These are phyloP conservation scores for Xylaria sp. DNA, from an alignment of 2,329 filamentous ascomycete genomes.

Conservation along the genomic window DNA sequence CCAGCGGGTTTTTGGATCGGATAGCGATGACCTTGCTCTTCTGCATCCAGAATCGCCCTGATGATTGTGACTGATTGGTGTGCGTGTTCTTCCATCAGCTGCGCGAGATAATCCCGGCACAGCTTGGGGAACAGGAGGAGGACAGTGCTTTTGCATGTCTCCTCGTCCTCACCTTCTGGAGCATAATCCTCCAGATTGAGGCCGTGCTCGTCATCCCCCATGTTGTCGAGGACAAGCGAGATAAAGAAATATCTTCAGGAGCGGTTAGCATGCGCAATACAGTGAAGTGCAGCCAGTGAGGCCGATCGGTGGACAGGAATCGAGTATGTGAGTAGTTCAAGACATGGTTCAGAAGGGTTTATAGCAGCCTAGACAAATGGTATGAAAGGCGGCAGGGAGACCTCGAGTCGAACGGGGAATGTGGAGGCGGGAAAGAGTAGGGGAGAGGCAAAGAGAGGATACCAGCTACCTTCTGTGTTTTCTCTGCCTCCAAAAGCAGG, in stretches of 20 bases:
- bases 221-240: not conserved
- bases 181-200: conserved; percentile 8
- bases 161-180: conserved; percentile 1
- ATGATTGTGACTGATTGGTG: conserved; percentile 34
- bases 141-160: conserved; percentile 30
- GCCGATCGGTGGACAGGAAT: not conserved
- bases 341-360: not conserved
- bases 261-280: not conserved
- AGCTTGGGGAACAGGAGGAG: conserved; percentile 43
- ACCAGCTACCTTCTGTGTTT: too few species aligned
- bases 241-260: not conserved
- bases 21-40: conserved; percentile 37
- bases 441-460: too few species aligned
- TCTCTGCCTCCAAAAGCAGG: too few species aligned
- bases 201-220: not conserved
- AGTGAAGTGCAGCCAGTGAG: not conserved
- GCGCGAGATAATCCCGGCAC: conserved; percentile 35
- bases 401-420: not conserved
- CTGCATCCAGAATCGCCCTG: conserved; percentile 36
- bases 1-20: conserved; percentile 28
- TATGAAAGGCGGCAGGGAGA: not conserved
- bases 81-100: conserved; percentile 24
- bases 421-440: not conserved
- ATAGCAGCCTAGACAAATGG: not conserved
- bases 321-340: not conserved